phyloP scores from a whole-genome alignment of 108 stramenopile genomes.

The Skeletonema menzelii region DNA sequence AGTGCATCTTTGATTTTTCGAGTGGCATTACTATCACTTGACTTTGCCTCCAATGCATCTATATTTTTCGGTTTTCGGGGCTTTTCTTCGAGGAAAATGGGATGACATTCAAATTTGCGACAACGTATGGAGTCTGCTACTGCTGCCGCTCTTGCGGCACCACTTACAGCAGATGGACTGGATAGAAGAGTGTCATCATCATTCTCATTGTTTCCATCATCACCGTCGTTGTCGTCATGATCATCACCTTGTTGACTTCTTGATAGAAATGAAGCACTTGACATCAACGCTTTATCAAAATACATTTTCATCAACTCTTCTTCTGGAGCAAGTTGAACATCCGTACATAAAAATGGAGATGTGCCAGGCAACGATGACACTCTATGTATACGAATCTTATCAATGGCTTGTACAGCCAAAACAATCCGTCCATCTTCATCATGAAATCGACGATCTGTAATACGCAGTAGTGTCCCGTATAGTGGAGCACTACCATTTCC shows the following conservation, averaged over 20 bases:
- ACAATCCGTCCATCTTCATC: slow-evolving; percentile 49
- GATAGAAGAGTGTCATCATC: slow-evolving; percentile 4
- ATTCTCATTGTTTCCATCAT: not conserved
- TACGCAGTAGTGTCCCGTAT: slow-evolving; percentile 46
- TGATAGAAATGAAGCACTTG: slow-evolving; percentile 16
- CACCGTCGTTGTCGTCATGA: not conserved
- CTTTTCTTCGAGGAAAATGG: slow-evolving; percentile 36
- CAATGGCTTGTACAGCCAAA: slow-evolving; percentile 51
- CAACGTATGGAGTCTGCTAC: slow-evolving; percentile 23
- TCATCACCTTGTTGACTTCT: no score
- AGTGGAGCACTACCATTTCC: no score
- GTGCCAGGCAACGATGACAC: slow-evolving; percentile 17
- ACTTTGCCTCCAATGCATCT: not conserved
- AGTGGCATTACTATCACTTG: slow-evolving; percentile 15
- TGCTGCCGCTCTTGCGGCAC: slow-evolving; percentile 35
- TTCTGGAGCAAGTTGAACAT: slow-evolving; percentile 49
- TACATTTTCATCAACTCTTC: slow-evolving; percentile 36
- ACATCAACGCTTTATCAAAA: slow-evolving; percentile 31
- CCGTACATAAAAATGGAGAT: slow-evolving; percentile 35
- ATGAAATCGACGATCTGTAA: slow-evolving; percentile 46
- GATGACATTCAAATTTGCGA: slow-evolving; percentile 40
- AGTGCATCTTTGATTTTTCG: slow-evolving; percentile 5
- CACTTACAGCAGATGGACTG: slow-evolving; percentile 18
- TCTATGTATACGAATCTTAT: slow-evolving; percentile 26
- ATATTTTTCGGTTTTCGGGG: slow-evolving; percentile 4